Conservation (phyloP, 1,284 basidiomycete species). For the Ustilago sp. region DNA sequence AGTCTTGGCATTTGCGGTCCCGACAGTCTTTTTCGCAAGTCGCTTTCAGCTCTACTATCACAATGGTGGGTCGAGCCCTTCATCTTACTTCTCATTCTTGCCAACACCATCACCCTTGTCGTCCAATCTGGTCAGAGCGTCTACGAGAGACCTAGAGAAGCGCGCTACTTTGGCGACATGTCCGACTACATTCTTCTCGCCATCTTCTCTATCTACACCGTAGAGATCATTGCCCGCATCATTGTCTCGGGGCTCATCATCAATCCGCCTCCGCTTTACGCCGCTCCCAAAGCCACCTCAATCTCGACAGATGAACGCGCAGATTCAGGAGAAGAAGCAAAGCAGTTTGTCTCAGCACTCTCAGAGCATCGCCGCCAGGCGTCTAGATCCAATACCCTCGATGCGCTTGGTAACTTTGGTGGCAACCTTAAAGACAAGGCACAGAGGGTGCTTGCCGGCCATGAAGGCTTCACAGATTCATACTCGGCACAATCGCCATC, state of each 20-base stretch:
- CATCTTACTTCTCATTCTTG: slow-evolving; percentile 84
- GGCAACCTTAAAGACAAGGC: slow-evolving; percentile 51
- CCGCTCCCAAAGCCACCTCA: slow-evolving; percentile 16
- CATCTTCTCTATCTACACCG: slow-evolving; percentile 87
- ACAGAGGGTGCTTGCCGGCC: slow-evolving; percentile 34
- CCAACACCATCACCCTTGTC: slow-evolving; percentile 85
- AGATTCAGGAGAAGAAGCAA: not conserved
- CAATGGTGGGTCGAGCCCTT: slow-evolving; percentile 85
- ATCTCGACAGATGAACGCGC: not conserved
- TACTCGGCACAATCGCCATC: not conserved
- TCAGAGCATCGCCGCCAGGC: slow-evolving; percentile 40
- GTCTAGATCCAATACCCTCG: slow-evolving; percentile 60
- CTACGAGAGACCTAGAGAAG: slow-evolving; percentile 71
- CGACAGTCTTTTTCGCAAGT: slow-evolving; percentile 57
- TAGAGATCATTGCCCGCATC: slow-evolving; percentile 89
- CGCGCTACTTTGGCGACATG: slow-evolving; percentile 87
- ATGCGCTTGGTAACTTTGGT: slow-evolving; percentile 54
- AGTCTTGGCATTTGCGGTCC: slow-evolving; percentile 84
- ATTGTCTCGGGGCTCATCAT: slow-evolving; percentile 90
- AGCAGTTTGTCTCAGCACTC: slow-evolving; percentile 10
- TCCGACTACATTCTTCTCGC: slow-evolving; percentile 85
- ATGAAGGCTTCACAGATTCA: slow-evolving; percentile 27
- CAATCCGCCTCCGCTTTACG: slow-evolving; percentile 75
- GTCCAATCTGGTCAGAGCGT: slow-evolving; percentile 78
- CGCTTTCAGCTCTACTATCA: slow-evolving; percentile 31